phyloP scores from a whole-genome alignment of 352 stramenopile genomes.

The Phytophthora meadii region DNA sequence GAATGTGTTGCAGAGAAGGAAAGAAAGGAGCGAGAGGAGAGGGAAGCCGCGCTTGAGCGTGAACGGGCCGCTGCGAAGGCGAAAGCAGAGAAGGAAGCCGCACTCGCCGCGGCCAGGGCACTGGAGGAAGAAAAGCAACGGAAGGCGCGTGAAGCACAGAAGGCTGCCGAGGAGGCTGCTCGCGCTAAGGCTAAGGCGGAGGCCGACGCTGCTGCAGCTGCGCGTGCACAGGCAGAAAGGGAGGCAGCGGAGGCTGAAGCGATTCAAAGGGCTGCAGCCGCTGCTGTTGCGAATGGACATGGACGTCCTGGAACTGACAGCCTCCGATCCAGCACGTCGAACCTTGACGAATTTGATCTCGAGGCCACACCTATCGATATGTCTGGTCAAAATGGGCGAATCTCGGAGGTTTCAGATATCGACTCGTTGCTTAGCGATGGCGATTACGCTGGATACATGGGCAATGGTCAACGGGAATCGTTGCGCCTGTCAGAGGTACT shows the following conservation, averaged over 20 bases:
- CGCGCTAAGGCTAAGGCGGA: slow-evolving; percentile 43
- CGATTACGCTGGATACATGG: slow-evolving; percentile 65
- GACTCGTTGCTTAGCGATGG: slow-evolving; percentile 67
- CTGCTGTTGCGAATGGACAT: slow-evolving; percentile 40
- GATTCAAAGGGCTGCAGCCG: slow-evolving; percentile 33
- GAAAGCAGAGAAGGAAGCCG: slow-evolving; percentile 61
- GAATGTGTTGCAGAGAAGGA: slow-evolving; percentile 59
- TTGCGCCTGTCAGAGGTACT: slow-evolving; percentile 82
- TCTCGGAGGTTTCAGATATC: slow-evolving; percentile 75
- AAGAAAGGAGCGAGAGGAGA: slow-evolving; percentile 58
- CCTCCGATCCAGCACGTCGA: slow-evolving; percentile 44
- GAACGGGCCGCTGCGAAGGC: slow-evolving; percentile 52
- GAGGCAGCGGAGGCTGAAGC: slow-evolving; percentile 41
- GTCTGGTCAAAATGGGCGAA: slow-evolving; percentile 49
- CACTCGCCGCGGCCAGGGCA: slow-evolving; percentile 51
- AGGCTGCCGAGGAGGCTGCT: slow-evolving; percentile 45
- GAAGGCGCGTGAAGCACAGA: slow-evolving; percentile 38
- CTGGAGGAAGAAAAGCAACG: slow-evolving; percentile 58
- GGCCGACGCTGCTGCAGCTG: slow-evolving; percentile 33
- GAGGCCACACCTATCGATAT: slow-evolving; percentile 47
- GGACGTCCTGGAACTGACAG: slow-evolving; percentile 33
- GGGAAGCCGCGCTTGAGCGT: slow-evolving; percentile 49
- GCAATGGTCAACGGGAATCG: slow-evolving; percentile 61
- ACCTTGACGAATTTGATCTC: slow-evolving; percentile 80
- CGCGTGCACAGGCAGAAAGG: slow-evolving; percentile 36